Evolutionary conservation across 176 grass and related monocot species (phyloP).

Genomic region (Oryza brachyantha): DNA sequence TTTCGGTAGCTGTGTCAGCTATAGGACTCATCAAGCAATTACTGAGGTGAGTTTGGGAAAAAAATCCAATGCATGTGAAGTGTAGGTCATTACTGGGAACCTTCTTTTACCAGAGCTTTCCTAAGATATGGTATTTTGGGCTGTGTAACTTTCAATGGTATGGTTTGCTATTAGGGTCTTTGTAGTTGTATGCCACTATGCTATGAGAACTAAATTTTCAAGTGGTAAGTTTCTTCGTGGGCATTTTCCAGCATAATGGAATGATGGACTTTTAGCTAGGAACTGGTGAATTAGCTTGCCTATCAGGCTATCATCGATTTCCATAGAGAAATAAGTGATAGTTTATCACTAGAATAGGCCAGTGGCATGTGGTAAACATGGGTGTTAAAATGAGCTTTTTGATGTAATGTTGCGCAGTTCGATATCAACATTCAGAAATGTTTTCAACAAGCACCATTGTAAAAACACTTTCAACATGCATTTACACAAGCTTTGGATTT

Average conservation of each 20-base stretch:
- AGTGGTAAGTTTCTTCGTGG: background rate
- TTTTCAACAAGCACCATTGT: background rate
- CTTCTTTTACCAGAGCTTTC: conserved; percentile 2
- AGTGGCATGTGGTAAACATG: background rate
- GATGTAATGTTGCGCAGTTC: background rate
- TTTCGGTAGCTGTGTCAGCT: conserved; percentile 94
- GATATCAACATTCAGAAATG: background rate
- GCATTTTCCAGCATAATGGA: background rate
- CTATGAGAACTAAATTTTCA: conserved; percentile 4
- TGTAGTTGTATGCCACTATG: background rate
- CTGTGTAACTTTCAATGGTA: conserved; percentile 14
- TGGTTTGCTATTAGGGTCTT: background rate
- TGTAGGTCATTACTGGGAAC: background rate
- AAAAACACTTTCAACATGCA: conserved; percentile 13
- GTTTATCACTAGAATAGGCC: background rate
- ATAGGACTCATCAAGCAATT: conserved; percentile 95
- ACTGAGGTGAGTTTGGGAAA: conserved; percentile 61
- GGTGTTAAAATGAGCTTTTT: background rate
- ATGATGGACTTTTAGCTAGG: background rate
- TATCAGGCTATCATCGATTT: background rate
- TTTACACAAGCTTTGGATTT: background rate
- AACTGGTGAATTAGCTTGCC: background rate
- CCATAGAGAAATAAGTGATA: background rate
- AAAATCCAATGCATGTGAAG: no score
- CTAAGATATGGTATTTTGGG: background rate